These are phyloP conservation scores for Naganishia onofrii DNA, from an alignment of 768 basidiomycete genomes.

Conservation along the genomic window DNA sequence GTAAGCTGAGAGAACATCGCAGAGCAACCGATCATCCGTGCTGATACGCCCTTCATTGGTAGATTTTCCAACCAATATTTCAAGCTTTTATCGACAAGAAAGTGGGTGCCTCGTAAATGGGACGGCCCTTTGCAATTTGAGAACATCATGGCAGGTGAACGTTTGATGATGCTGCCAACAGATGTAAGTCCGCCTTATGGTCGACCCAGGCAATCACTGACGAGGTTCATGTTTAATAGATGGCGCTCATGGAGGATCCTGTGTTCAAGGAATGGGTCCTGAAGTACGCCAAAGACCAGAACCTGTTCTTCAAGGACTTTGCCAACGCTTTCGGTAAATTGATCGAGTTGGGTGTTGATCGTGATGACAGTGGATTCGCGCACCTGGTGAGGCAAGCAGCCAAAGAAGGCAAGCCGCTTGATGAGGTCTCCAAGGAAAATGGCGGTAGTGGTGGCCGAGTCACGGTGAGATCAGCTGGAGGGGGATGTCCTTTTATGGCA, in stretches of 20 bases:
- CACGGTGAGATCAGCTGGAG: conserved; percentile 13
- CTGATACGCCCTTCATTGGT: not conserved
- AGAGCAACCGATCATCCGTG: not conserved
- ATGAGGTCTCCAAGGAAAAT: conserved; percentile 36
- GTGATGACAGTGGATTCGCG: conserved; percentile 51
- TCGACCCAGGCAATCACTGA: not conserved
- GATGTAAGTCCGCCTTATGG: conserved; percentile 40
- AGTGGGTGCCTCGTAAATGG: conserved; percentile 51
- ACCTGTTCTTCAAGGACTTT: conserved; percentile 51
- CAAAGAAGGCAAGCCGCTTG: conserved; percentile 48
- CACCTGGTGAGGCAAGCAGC: conserved; percentile 48
- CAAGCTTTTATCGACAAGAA: conserved; percentile 46
- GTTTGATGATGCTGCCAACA: conserved; percentile 53
- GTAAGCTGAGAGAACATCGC: not conserved
- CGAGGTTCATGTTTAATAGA: conserved; percentile 29
- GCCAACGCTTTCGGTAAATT: conserved; percentile 51
- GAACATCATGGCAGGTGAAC: conserved; percentile 47
- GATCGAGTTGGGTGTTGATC: conserved; percentile 51
- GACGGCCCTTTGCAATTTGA: conserved; percentile 53
- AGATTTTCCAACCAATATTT: conserved; percentile 53
- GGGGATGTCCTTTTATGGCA: conserved; percentile 18
- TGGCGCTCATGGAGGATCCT: conserved; percentile 49
- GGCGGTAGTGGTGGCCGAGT: conserved; percentile 14
- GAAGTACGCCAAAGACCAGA: conserved; percentile 51
- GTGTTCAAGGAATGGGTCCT: conserved; percentile 50